Evolutionary conservation across 768 basidiomycete genomes (phyloP).

Genomic region (Tylopilus sp.): DNA sequence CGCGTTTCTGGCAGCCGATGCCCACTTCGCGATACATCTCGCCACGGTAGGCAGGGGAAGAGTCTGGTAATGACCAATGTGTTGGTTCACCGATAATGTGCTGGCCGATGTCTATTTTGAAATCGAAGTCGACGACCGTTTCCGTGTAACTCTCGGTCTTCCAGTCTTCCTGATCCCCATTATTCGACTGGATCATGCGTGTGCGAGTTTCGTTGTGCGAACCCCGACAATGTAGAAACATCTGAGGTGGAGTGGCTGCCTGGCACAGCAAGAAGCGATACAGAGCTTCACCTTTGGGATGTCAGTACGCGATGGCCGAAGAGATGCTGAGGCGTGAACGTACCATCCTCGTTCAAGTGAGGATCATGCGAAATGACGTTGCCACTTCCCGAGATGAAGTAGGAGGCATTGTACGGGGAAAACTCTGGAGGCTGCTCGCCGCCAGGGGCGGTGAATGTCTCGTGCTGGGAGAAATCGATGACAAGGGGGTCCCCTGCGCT

Average conservation of each 20-base stretch:
- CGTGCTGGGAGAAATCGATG: constrained; percentile 22
- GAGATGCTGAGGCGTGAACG: constrained; percentile 6
- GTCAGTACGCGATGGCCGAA: background rate
- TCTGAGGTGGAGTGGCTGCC: constrained; percentile 41
- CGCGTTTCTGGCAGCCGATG: constrained; percentile 32
- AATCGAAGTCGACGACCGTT: constrained; percentile 65
- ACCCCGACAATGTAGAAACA: constrained; percentile 49
- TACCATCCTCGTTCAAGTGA: constrained; percentile 65
- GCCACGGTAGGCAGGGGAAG: constrained; percentile 63
- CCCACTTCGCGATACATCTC: constrained; percentile 58
- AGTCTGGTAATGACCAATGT: constrained; percentile 63
- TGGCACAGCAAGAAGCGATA: constrained; percentile 71
- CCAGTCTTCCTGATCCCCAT: constrained; percentile 32
- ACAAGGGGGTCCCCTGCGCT: constrained; percentile 22
- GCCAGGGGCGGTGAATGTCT: constrained; percentile 23
- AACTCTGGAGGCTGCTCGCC: constrained; percentile 61
- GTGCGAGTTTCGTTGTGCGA: constrained; percentile 53
- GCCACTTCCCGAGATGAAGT: constrained; percentile 44
- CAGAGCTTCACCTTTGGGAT: constrained; percentile 55
- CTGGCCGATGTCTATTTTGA: constrained; percentile 53
- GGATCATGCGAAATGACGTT: constrained; percentile 66
- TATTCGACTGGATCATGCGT: constrained; percentile 40
- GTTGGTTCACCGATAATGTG: constrained; percentile 38
- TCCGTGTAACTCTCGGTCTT: constrained; percentile 53
- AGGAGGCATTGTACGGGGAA: constrained; percentile 60